Percentiles rank a stretch among this genome's conserved stretches.
Conservation (phyloP, 179 eudicot species). For the Carnegiea gigantea region DNA sequence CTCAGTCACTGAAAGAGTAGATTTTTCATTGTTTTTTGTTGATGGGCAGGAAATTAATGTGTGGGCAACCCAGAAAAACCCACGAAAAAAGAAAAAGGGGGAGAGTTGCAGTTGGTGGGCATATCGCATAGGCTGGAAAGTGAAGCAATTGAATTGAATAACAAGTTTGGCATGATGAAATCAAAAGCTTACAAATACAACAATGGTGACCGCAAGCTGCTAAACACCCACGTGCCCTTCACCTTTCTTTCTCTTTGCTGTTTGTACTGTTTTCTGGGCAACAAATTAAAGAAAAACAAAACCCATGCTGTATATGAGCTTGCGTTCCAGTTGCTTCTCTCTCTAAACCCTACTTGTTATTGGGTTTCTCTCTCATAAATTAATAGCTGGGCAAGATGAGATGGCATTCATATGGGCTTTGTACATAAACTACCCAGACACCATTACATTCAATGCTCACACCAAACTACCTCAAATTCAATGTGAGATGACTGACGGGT, state of each 20-base stretch:
- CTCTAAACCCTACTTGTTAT: neutral
- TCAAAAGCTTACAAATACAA: conserved; percentile 34
- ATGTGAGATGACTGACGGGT: conserved; percentile 1
- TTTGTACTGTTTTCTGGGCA: conserved; percentile 9
- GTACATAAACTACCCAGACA: conserved; percentile 1
- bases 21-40: neutral
- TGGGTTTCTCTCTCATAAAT: conserved; percentile 12
- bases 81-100: neutral
- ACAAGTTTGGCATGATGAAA: neutral
- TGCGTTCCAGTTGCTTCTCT: conserved; percentile 1
- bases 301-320: conserved; percentile 7
- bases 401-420: conserved; percentile 6
- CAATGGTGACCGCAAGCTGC: conserved; percentile 39
- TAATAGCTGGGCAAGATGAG: neutral
- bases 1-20: neutral
- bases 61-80: conserved; percentile 7
- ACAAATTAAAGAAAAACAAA: conserved; percentile 10
- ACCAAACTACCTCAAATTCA: conserved; percentile 10
- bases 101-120: conserved; percentile 2
- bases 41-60: conserved; percentile 13
- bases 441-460: conserved; percentile 7
- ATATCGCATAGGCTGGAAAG: conserved; percentile 21
- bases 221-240: conserved; percentile 31
- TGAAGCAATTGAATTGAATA: conserved; percentile 11
- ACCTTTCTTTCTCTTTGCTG: neutral